phyloP scores from a whole-genome alignment of 2,329 filamentous ascomycete species.

The Helminthosporium solani region DNA sequence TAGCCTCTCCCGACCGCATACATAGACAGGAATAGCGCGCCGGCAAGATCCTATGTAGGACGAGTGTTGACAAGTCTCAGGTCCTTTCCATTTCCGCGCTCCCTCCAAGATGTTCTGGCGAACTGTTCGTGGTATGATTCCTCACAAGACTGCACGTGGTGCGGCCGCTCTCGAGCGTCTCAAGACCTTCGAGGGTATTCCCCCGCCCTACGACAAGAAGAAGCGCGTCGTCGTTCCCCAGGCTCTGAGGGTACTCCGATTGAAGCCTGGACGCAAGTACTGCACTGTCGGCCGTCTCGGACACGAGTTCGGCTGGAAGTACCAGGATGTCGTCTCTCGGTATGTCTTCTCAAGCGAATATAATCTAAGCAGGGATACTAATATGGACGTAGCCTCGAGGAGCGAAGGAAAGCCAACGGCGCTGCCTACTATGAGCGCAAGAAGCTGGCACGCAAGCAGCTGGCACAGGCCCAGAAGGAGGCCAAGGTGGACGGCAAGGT shows the following conservation, averaged over 20 bases:
- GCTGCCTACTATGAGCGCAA: slow-evolving; percentile 99
- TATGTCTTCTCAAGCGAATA: slow-evolving; percentile 55
- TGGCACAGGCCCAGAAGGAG: slow-evolving; percentile 90
- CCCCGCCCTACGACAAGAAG: slow-evolving; percentile 98
- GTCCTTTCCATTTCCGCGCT: slow-evolving; percentile 99
- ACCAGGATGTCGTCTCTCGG: slow-evolving; percentile 98
- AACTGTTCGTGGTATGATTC: slow-evolving; percentile 99
- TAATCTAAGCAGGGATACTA: slow-evolving; percentile 12
- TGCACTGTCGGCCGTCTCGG: slow-evolving; percentile 97
- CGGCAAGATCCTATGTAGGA: neutral
- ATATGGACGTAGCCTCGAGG: slow-evolving; percentile 74
- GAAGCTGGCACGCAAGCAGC: slow-evolving; percentile 90
- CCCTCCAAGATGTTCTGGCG: slow-evolving; percentile 99
- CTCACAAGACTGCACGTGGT: slow-evolving; percentile 99
- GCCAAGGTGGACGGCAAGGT: slow-evolving; percentile 84
- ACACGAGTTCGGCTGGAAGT: slow-evolving; percentile 99
- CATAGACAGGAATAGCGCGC: neutral
- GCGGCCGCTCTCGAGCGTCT: slow-evolving; percentile 95
- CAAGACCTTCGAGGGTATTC: slow-evolving; percentile 99
- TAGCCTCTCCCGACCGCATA: neutral
- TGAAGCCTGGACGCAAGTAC: slow-evolving; percentile 99
- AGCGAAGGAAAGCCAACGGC: slow-evolving; percentile 99
- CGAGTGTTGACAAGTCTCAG: slow-evolving; percentile 48
- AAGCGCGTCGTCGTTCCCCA: slow-evolving; percentile 99
- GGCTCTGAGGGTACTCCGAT: slow-evolving; percentile 90